These are phyloP conservation scores for Papiliotrema nemorosa DNA, from an alignment of 1,284 basidiomycete genomes.

Conservation along the genomic window DNA sequence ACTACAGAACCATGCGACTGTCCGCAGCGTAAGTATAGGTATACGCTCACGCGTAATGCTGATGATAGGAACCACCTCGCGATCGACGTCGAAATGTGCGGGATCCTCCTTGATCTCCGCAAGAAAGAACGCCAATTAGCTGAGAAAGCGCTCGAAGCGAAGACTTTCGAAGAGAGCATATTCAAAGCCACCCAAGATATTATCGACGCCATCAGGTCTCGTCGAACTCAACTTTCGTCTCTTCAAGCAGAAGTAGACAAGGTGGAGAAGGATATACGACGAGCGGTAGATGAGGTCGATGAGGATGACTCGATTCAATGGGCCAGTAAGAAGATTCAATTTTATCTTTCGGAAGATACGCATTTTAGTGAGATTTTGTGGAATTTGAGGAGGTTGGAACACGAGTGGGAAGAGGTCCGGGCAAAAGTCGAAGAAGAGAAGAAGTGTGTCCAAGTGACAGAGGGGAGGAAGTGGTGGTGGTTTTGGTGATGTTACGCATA, in stretches of 20 bases:
- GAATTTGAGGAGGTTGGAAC: constrained; percentile 29
- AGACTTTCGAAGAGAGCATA: constrained; percentile 22
- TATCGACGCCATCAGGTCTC: constrained; percentile 18
- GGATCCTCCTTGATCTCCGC: constrained; percentile 31
- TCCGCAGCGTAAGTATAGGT: constrained; percentile 11
- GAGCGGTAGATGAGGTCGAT: constrained; percentile 19
- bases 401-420: constrained; percentile 32
- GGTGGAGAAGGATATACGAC: constrained; percentile 15
- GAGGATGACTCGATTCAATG: constrained; percentile 25
- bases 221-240: constrained; percentile 15
- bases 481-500: background rate
- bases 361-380: constrained; percentile 33
- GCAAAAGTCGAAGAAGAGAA: constrained; percentile 14
- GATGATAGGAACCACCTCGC: constrained; percentile 26
- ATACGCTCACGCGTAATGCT: background rate
- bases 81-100: constrained; percentile 40
- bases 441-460: constrained; percentile 11
- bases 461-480: constrained; percentile 9
- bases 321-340: constrained; percentile 31
- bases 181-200: constrained; percentile 27
- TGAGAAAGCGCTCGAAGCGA: constrained; percentile 30
- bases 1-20: constrained; percentile 9
- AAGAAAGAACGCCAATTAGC: constrained; percentile 26
- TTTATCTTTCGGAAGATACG: constrained; percentile 37
- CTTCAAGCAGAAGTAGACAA: constrained; percentile 16